Base-by-base conservation (phyloP, 352 stramenopile species). In the Thalassiosira tumida region DNA sequence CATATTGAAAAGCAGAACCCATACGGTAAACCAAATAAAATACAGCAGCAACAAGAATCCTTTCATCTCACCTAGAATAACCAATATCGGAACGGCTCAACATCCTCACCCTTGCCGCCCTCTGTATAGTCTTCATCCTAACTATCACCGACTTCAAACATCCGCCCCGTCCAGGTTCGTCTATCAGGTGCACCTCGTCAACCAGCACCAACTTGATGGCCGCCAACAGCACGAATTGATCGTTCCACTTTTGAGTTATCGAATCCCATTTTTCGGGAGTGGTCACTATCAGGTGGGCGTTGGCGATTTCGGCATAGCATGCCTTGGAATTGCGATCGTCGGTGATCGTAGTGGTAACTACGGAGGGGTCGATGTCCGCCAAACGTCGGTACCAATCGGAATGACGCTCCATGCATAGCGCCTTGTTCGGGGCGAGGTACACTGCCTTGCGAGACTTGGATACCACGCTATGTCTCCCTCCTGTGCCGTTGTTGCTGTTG, bases 201-300 rank as follows among this genome's bases (percentile, higher is more conserved):
- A 99, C 91, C 50, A 99, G 94, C 15, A 99, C 92, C 14, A 99
- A 96, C 62, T 96, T 97, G 26, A 97, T 93, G 17, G 91, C 94
- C 5, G 93, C 91, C 50, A 97, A 87, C 14, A 97, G 88, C 74
- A 95, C 94, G 26, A 97, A 94, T 72, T 96, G 93, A 76, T 97
- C 95, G 7, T 94, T 96, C 93, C 97, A 99, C 73, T 96, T 96
- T 69, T 98, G 94, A 14, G 98, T 99, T n/a, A 99, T 96, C 17
- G 98, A 94, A 96, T 99, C 98, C 98, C 98, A 99, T 85, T 99
- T 99, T 90, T 99, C 98, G 0, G 98, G 98, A 24, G 98, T 99
- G 4, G 98, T 99, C 14, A 99, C 94, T 59, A 99, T 98, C 51
- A 99, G 97, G 90, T 99, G 97, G 0, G 98, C 96, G 2, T 33